These are phyloP conservation scores for Pythium periplocum DNA, from an alignment of 352 stramenopile species.

Conservation along the genomic window DNA sequence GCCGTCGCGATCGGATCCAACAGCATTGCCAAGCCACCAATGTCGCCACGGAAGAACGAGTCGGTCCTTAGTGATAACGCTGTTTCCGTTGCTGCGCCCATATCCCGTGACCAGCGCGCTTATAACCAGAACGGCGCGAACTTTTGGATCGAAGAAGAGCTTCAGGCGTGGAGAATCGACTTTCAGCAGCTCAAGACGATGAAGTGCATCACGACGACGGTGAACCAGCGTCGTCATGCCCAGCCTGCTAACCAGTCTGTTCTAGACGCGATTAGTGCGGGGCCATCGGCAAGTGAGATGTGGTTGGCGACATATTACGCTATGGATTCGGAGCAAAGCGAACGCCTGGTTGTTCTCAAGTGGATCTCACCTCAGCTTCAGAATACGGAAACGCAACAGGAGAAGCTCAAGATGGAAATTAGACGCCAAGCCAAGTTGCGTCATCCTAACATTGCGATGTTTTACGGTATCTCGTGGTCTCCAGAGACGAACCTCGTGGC, in stretches of 20 bases:
- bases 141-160: constrained; percentile 68
- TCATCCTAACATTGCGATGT: constrained; percentile 61
- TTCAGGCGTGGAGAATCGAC: constrained; percentile 59
- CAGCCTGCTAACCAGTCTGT: constrained; percentile 1
- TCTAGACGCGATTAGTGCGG: constrained; percentile 22
- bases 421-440: constrained; percentile 49
- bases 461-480: constrained; percentile 70
- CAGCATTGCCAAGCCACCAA: not conserved
- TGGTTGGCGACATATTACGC: constrained; percentile 51
- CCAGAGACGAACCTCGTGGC: constrained; percentile 56
- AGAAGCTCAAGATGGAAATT: constrained; percentile 66
- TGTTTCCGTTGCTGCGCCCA: not conserved
- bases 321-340: constrained; percentile 18
- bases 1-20: not conserved
- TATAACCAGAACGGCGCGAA: constrained; percentile 11
- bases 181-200: constrained; percentile 57
- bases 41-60: not conserved
- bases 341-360: constrained; percentile 49
- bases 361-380: constrained; percentile 34
- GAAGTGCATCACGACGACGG: constrained; percentile 43
- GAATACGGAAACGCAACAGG: constrained; percentile 22
- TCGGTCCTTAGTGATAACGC: not conserved
- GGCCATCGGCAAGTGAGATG: constrained; percentile 33
- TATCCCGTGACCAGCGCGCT: constrained; percentile 2
- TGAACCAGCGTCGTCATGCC: constrained; percentile 40